phyloP scores from a whole-genome alignment of 2,329 filamentous ascomycete genomes.

The Claviceps sp. region DNA sequence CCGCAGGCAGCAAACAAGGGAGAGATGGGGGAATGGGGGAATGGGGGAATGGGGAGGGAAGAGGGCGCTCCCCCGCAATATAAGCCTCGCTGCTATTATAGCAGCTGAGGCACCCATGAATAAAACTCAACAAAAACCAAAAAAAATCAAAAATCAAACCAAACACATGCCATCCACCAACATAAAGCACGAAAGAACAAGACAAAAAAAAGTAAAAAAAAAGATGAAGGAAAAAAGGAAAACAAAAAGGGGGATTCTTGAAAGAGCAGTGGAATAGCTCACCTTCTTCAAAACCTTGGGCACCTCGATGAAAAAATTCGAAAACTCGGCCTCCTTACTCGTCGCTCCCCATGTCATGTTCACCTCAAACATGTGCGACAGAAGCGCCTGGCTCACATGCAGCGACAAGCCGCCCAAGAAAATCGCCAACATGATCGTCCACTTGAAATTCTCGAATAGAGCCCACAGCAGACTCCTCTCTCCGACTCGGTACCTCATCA shows the following conservation, averaged over 20 bases:
- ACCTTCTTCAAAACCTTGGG: conserved; percentile 66
- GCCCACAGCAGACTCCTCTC: conserved; percentile 46
- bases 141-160: too few relatives aligned
- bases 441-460: conserved; percentile 54
- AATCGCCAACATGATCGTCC: conserved; percentile 60
- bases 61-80: background rate
- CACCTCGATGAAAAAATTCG: conserved; percentile 76
- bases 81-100: too few relatives aligned
- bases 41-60: too few relatives aligned
- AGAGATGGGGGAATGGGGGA: too few relatives aligned
- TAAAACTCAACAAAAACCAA: too few relatives aligned
- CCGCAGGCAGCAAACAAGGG: background rate
- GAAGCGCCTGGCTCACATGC: conserved; percentile 66
- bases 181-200: too few relatives aligned
- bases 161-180: too few relatives aligned
- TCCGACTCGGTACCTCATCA: conserved; percentile 59
- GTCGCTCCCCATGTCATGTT: conserved; percentile 82
- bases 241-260: background rate
- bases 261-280: conserved; percentile 23
- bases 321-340: conserved; percentile 66
- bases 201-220: too few relatives aligned
- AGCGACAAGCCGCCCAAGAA: conserved; percentile 74
- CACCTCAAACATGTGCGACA: conserved; percentile 74
- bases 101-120: too few relatives aligned
- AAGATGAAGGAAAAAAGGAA: too few relatives aligned